phyloP scores from a whole-genome alignment of 2,329 filamentous ascomycete genomes.

The Colletotrichum agaves region DNA sequence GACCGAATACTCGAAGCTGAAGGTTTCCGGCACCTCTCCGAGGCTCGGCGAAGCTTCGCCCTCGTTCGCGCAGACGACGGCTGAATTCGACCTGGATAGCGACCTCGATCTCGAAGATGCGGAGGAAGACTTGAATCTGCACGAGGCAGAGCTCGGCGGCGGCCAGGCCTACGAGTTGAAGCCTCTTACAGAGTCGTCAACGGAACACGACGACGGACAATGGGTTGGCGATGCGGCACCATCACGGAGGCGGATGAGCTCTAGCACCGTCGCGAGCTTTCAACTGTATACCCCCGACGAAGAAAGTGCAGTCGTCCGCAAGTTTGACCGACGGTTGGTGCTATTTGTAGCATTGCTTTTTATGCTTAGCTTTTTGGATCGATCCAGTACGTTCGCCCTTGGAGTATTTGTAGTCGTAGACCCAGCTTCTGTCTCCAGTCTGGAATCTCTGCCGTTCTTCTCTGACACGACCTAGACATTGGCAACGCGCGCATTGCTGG shows the following conservation, averaged over 20 bases:
- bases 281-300: constrained; percentile 71
- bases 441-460: neutral
- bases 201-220: constrained; percentile 41
- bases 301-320: constrained; percentile 75
- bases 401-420: neutral
- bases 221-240: constrained; percentile 46
- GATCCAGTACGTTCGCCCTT: constrained; percentile 72
- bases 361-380: constrained; percentile 85
- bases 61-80: constrained; percentile 53
- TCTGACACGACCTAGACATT: constrained; percentile 57
- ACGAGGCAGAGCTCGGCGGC: constrained; percentile 42
- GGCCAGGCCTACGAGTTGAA: constrained; percentile 49
- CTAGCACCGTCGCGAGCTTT: constrained; percentile 49
- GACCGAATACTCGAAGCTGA: constrained; percentile 13
- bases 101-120: constrained; percentile 43
- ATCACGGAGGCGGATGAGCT: constrained; percentile 41
- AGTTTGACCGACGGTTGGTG: constrained; percentile 82
- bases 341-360: constrained; percentile 85
- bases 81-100: constrained; percentile 50
- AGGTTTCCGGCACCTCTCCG: neutral
- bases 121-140: constrained; percentile 42
- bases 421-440: too few species aligned
- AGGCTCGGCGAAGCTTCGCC: constrained; percentile 43
- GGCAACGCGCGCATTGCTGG: constrained; percentile 73
- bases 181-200: constrained; percentile 1